Base-by-base conservation (phyloP, 1,284 basidiomycete species). In the Cutaneotrichosporon cyanovorans region DNA sequence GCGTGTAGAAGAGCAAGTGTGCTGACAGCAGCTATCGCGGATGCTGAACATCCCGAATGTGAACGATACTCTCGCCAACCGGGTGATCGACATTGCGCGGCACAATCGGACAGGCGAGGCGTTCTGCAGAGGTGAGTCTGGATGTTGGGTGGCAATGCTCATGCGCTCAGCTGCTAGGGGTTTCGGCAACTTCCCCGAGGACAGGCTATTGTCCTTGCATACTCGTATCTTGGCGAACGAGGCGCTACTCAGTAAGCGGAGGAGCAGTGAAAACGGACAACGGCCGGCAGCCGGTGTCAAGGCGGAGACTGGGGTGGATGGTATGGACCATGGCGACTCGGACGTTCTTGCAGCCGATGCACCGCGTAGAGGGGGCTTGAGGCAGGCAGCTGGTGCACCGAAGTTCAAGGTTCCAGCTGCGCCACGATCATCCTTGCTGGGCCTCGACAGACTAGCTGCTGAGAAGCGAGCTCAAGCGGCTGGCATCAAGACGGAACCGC, bases 181-280 rank as follows among this genome's bases (percentile, higher is more conserved):
- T 23, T 93, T 93, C 73, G 88, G 87, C 65, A 85, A 87, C 73
- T 91, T 92, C 65, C 77, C 84, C 61, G 80, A 76, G 51, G 74
- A 77, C 15, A 78, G 80, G 47, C 73, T 84, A 19, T 62, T 76
- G 23, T 77, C 81, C 21, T 69, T 84, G 2, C 78, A 80, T 66
- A 71, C 72, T 50, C 75, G 78, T 49, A 78, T 79, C 45, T 58
- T 81, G 60, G 77, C 79, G 48, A 82, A 86, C 73, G 73, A 75
- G 52, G 76, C 80, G 71, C 21, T 44, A 3, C 22, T 43, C 3
- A 22, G 42, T 0, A 20, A 20, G 10, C 36, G 36, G 11, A 7
- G 25, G 25, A 28, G 25, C 12, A 21, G 35, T 15, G 6, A 3
- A 10, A 28, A 6, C 25, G 16, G 18, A 15, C 25, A 20, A 4